phyloP scores from a whole-genome alignment of 179 eudicot species.

The Silene vulgaris region DNA sequence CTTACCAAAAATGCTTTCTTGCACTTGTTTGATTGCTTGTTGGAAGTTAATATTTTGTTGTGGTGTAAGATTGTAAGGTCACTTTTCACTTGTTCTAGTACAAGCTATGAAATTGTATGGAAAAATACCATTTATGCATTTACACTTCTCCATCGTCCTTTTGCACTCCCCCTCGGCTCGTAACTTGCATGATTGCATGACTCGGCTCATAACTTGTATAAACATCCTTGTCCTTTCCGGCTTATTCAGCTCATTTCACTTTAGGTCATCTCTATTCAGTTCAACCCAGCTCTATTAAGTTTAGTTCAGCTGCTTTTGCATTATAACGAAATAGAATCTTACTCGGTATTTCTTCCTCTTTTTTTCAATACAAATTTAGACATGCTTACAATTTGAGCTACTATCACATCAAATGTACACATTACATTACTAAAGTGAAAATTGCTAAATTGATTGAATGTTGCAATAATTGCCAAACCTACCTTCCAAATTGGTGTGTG shows the following conservation, averaged over 20 bases:
- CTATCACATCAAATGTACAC: constrained; percentile 16
- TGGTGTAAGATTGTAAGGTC: constrained; percentile 1
- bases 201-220: background rate
- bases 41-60: background rate
- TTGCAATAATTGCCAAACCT: constrained; percentile 1
- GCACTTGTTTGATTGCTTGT: constrained; percentile 12
- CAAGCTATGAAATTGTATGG: background rate
- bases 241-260: too few species aligned
- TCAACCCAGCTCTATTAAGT: too few species aligned
- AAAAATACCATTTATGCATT: background rate
- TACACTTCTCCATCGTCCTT: constrained; percentile 6
- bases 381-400: constrained; percentile 3
- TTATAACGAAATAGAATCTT: background rate
- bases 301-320: too few species aligned
- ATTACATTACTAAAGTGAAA: background rate
- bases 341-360: background rate
- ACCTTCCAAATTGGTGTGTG: constrained; percentile 13
- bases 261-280: too few species aligned
- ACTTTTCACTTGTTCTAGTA: constrained; percentile 15
- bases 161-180: background rate
- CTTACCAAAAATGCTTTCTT: background rate
- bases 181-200: background rate
- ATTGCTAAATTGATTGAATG: constrained; percentile 11
- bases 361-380: background rate
- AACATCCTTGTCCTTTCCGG: too few species aligned